Percentiles rank a stretch among this genome's conserved stretches.
These are phyloP conservation scores for Physcomitrium patens DNA, from an alignment of 225 moss, liverwort and hornwort species.

Conservation along the genomic window DNA sequence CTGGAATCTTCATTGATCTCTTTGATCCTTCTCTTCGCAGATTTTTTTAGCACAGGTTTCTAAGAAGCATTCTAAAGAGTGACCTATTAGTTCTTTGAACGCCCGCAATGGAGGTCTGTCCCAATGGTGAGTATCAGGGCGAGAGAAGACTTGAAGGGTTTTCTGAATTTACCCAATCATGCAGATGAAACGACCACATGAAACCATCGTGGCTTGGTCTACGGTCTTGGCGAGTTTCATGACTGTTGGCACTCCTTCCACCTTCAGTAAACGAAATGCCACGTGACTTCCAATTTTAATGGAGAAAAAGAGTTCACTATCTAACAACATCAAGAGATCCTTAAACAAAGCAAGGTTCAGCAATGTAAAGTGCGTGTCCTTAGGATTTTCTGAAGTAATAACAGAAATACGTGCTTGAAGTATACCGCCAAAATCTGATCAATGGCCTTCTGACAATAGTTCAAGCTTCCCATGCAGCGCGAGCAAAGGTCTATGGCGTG, in stretches of 20 bases:
- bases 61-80: too few species aligned
- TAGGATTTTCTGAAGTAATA: background rate
- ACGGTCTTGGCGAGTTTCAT: constrained; percentile 52
- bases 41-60: too few species aligned
- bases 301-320: background rate
- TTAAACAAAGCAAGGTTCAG: background rate
- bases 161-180: constrained; percentile 38
- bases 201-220: constrained; percentile 62
- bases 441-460: constrained; percentile 73
- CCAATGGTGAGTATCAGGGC: too few species aligned
- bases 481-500: constrained; percentile 81
- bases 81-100: too few species aligned
- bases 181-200: constrained; percentile 67
- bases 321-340: background rate
- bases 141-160: background rate
- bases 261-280: constrained; percentile 31
- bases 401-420: background rate
- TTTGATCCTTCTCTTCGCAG: too few species aligned
- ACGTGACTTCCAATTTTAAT: background rate
- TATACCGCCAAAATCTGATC: constrained; percentile 37
- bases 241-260: constrained; percentile 58
- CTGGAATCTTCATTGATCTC: too few species aligned
- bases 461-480: constrained; percentile 75
- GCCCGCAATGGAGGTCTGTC: too few species aligned
- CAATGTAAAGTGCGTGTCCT: background rate